Base-by-base conservation (phyloP, 352 stramenopile genomes). In the Globisporangium polare region DNA sequence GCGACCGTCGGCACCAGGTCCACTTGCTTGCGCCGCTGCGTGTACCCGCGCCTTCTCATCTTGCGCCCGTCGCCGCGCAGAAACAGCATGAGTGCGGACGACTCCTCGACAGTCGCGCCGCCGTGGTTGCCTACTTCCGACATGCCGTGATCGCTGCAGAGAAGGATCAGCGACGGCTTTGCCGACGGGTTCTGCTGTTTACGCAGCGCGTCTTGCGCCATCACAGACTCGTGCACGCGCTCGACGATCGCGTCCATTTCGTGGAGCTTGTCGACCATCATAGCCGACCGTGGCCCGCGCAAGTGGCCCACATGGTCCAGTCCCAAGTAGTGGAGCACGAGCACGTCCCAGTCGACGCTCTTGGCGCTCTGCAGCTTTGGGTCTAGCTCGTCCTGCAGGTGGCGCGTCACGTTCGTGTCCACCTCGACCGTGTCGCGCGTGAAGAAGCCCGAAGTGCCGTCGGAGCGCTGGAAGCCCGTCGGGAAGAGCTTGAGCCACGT, bases 401-500 rank as follows among this genome's bases (percentile, higher is more conserved):
- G 88, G 3, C 88, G 74, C 41, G 86, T 96, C 18, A 96, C 86
- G 66, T 96, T 96, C 17, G 66, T 46, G 53, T 96, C 88, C 26
- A 96, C 88, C 58, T 95, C 80, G 31, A 92, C 80, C 0, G 85
- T 95, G 68, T 96, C 88, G 57, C 79, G 77, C 18, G 88, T 94
- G 76, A 92, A 96, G 63, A 96, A 96, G 0, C 88, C 87, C 0
- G 87, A 95, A 3, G 88, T 96, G 4, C 77, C 83, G 52, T 96
- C 88, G 0, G 77, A 63, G 5, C 88, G 85, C 62, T 67, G 62
- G 52, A 96, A 96, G 2, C 71, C 61, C 18, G 75, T 43, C 2
- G 88, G 88, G 42, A 96, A 96, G 12, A 96, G 66, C 64, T 90
- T 90, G 27, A 96, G 83, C 88, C 88, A 96, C 65, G 88, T 96